Evolutionary conservation across 2,329 filamentous ascomycete genomes (phyloP), one percentile per base, ranked within the genome.

Genomic region (Colletotrichum tamarilloi): DNA sequence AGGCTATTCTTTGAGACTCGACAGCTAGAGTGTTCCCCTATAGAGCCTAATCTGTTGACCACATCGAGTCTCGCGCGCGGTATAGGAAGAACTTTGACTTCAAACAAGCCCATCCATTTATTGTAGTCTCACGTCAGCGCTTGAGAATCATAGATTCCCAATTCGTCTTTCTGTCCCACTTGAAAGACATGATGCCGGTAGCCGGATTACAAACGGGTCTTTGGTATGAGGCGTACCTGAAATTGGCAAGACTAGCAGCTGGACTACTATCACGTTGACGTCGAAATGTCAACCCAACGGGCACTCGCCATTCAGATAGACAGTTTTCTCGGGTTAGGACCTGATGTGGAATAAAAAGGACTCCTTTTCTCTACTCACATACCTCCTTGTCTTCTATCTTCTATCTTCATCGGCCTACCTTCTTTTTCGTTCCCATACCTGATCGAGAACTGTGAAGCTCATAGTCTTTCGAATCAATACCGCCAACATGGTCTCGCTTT

Each of bases 401-500:
- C 19, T 49, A 7, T n/a, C 42, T 4, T n/a, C 35, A 49, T 24
- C n/a, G 1, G 4, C 52, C 11, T 53, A 7, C 28, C 26, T 26
- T 9, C 7, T 19, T 14, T 14, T 53, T 12, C 22, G 7, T 32
- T 30, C 19, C 8, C 8, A 22, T 22, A 4, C 5, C 11, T 9
- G 30, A 59, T 12, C 8, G 3, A 14, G 11, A 22, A 9, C 22
- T 5, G 2, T 19, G 12, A 65, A 52, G 19, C 28, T 22, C n/a
- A 19, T n/a, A 24, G 5, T 22, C 19, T 56, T 6, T 35, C 32
- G 12, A 32, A 38, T 16, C 12, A 38, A 12, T 8, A 14, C 35
- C 35, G 52, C 32, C 46, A 46, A 49, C 9, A 74, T 74, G 73
- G 65, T 74, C 42, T 66, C 70, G 26, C 70, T 74, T 14, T 70